Base-by-base conservation (phyloP, 2,329 filamentous ascomycete species). In the Phaeosphaeria sp. region DNA sequence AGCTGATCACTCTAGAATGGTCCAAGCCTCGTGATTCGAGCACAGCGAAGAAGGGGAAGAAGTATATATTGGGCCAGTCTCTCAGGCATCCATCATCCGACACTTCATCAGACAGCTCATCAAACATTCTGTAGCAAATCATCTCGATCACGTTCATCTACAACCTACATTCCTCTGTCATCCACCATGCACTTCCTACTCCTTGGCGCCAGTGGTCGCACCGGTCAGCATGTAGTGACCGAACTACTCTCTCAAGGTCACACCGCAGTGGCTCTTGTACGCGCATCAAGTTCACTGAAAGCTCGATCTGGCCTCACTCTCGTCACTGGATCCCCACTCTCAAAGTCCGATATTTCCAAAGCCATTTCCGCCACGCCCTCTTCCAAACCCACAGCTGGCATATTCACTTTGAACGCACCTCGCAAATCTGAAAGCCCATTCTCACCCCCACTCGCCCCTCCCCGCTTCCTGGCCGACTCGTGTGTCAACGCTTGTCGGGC, bases 401-500 rank as follows among this genome's bases (percentile, higher is more conserved):
- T 60, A 43, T 51, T 57, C 41, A 56, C 58, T 13, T 30, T 60
- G 42, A 54, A 60, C 50, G 57, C 54, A 55, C 42, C 51, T 27
- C 50, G 54, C 50, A 48, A 54, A 46, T 54, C 54, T 17, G 54
- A 60, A 42, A 54, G 51, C 43, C 54, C 54, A 6, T 60, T 57
- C 46, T 54, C 53, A 20, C 15, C 53, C 25, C 57, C 50, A 30
- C 13, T 56, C 18, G 53, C 49, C 43, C 57, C 57, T 50, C 59
- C 52, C 20, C 52, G 44, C 49, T 57, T 62, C 27, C 51, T 59
- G 42, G 53, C 56, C 50, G 56, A 62, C 50, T 62, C 59, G 20
- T 62, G 59, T 43, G 42, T 52, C 49, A 62, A 59, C 49, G 20
- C 52, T 54, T 62, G 59, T 50, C 56, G 54, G 47, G 56, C 53